Conservation (phyloP, 192 early-diverging fungal species). For the Linnemannia elongata region DNA sequence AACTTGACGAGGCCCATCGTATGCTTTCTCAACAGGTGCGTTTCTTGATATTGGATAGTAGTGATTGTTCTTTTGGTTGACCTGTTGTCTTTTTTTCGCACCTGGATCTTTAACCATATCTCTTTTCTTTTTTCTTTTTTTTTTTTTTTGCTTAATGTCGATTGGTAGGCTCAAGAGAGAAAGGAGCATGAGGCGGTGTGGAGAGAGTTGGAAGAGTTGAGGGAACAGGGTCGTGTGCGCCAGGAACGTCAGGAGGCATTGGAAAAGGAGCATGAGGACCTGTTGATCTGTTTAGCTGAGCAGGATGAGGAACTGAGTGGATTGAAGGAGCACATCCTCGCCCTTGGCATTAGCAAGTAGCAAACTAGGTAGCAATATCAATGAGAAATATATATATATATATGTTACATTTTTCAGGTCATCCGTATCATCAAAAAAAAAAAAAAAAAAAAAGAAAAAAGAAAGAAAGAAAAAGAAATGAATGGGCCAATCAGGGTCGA, state of each 20-base stretch:
- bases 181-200: slow-evolving; percentile 22
- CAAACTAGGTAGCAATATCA: not conserved
- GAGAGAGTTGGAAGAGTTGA: slow-evolving; percentile 5
- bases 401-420: not conserved
- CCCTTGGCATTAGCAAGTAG: slow-evolving; percentile 14
- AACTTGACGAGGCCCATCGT: slow-evolving; percentile 20
- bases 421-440: not conserved
- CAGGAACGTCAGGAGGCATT: slow-evolving; percentile 57
- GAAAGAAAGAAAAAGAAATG: not conserved
- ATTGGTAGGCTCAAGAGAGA: slow-evolving; percentile 20
- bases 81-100: not conserved
- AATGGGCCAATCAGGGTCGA: slow-evolving; percentile 17
- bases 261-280: slow-evolving; percentile 86
- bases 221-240: slow-evolving; percentile 13
- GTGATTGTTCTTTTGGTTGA: not conserved
- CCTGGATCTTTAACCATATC: not conserved
- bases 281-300: slow-evolving; percentile 87
- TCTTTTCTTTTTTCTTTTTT: not conserved
- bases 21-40: slow-evolving; percentile 25
- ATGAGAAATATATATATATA: not conserved
- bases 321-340: slow-evolving; percentile 28
- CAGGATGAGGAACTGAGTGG: slow-evolving; percentile 71
- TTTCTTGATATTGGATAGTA: not conserved
- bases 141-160: not conserved
- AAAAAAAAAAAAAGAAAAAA: not conserved